Conservation (phyloP, 768 basidiomycete species). For the Psilocybe tampanensis region DNA sequence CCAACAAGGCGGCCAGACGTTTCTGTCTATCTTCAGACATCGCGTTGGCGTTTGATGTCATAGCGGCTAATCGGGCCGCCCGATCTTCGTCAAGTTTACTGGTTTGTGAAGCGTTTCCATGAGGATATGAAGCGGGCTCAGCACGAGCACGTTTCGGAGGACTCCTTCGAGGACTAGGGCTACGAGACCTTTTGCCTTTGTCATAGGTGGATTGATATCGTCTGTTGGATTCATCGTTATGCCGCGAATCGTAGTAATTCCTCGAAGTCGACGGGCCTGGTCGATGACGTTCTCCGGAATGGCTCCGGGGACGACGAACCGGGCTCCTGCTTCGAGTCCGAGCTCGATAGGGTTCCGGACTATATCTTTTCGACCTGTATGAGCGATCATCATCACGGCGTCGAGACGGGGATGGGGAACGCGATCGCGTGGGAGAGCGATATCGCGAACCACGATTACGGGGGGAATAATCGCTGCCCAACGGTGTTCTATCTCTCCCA, state of each 20-base stretch:
- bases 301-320: conserved; percentile 22
- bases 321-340: conserved; percentile 33
- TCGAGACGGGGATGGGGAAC: conserved; percentile 41
- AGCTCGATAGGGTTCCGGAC: conserved; percentile 36
- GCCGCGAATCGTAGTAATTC: conserved; percentile 47
- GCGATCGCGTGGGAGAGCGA: conserved; percentile 47
- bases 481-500: conserved; percentile 15
- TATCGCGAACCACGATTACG: conserved; percentile 44
- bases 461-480: conserved; percentile 3
- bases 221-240: conserved; percentile 21
- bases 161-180: conserved; percentile 34
- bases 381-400: conserved; percentile 31
- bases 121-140: conserved; percentile 41
- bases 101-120: conserved; percentile 12
- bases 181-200: conserved; percentile 42
- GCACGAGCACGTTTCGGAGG: conserved; percentile 54
- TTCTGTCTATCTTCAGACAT: conserved; percentile 73
- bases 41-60: conserved; percentile 73
- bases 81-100: conserved; percentile 51
- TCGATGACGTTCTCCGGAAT: conserved; percentile 31
- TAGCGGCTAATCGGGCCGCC: conserved; percentile 86
- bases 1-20: conserved; percentile 66
- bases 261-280: conserved; percentile 47
- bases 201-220: conserved; percentile 22
- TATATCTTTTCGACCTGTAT: conserved; percentile 27